Base-by-base conservation (phyloP, 2,329 filamentous ascomycete genomes). In the Hypoxylon sp. region DNA sequence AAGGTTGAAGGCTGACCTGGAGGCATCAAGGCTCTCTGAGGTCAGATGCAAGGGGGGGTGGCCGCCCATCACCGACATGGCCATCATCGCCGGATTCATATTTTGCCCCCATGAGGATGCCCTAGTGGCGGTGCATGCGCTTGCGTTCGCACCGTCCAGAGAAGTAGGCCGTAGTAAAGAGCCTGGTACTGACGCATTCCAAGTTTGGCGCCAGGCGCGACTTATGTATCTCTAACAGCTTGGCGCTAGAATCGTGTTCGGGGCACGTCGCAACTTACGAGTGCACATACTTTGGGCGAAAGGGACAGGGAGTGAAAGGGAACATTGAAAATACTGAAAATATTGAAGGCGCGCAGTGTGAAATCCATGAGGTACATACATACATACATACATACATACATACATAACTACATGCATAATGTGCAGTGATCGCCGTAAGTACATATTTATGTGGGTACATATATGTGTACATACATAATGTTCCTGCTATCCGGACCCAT, bases 201-300 rank as follows among this genome's bases (percentile, higher is more conserved):
- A 24, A 42, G 29, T 54, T 62, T 64, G 59, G 58, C 48, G 48
- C 52, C 64, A 54, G 21, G 56, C 21, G 64, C 61, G 57, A 70
- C 65, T 52, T 29, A 44, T n/a, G n/a, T n/a, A n/a, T 59, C 53
- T 70, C 64, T 63, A 50, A 70, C 65, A 57, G 21, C 65, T 70
- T 70, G 65, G 68, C 61, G 46, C 6, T 53, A 54, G 31, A 50
- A 59, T 39, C 52, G 51, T 50, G 56, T 44, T 53, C 35, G 27
- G 53, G 53, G 48, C n/a, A 51, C 39, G 57, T 65, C 46, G 44
- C 48, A 60, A 44, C 32, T 31, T 27, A 27, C 24, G 5, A 27
- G 24, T n/a, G n/a, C n/a, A n/a, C n/a, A 5, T 44, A 21, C 39
- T 19, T 19, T 6, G 17, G 35, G 6, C n/a, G n/a, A n/a, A n/a